A percentile compares a stretch with the other conserved stretches of the same genome.
Conservation (phyloP, 73 alveolate species). For the Paramecium tetraurelia region DNA sequence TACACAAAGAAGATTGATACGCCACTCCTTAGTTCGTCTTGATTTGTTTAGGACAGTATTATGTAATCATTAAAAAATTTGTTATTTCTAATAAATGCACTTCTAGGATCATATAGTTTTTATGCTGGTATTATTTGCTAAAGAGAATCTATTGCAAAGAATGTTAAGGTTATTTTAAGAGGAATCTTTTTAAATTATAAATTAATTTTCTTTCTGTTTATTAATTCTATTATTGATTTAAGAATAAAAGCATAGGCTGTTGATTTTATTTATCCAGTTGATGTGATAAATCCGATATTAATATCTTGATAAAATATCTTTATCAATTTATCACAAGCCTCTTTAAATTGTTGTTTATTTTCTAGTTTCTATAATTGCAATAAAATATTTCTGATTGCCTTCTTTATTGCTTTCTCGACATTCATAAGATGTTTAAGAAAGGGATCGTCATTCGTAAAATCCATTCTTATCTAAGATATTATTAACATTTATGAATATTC, state of each 20-base stretch:
- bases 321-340: neutral
- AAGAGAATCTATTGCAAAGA: constrained; percentile 5
- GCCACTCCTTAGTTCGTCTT: constrained; percentile 36
- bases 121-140: neutral
- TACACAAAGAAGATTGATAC: constrained; percentile 35
- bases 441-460: constrained; percentile 43
- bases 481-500: constrained; percentile 9
- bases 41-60: constrained; percentile 4
- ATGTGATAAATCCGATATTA: constrained; percentile 20
- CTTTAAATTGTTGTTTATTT: neutral
- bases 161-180: constrained; percentile 8
- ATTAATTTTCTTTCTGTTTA: constrained; percentile 40
- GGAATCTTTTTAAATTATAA: constrained; percentile 34
- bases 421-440: constrained; percentile 20
- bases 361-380: neutral
- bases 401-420: constrained; percentile 34
- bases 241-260: neutral
- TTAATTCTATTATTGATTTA: neutral
- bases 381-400: constrained; percentile 23
- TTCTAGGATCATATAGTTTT: neutral
- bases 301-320: constrained; percentile 37
- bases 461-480: constrained; percentile 28
- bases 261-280: constrained; percentile 44
- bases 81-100: constrained; percentile 4
- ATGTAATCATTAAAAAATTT: constrained; percentile 16